Evolutionary conservation across 352 stramenopile species (phyloP).

Genomic region (Pythium monospermum): DNA sequence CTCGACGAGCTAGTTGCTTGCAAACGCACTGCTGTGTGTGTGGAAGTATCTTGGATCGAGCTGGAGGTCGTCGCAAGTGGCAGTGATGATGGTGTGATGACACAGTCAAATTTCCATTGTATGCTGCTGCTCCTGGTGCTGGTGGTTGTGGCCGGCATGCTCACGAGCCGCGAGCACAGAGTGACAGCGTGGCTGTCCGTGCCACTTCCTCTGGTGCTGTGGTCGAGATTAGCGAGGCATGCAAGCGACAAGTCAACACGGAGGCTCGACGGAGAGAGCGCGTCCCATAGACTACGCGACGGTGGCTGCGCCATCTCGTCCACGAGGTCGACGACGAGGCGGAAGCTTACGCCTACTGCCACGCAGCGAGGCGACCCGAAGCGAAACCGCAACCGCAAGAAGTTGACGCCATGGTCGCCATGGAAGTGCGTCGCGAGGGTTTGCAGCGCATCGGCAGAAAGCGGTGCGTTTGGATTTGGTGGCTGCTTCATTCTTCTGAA

Average conservation of each 20-base stretch:
- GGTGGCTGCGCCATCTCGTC: constrained; percentile 50
- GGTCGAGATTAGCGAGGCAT: too few species aligned
- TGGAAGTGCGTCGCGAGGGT: constrained; percentile 3
- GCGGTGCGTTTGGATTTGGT: background rate
- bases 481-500: too few species aligned
- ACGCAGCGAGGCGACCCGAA: constrained; percentile 32
- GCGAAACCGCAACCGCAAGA: constrained; percentile 45
- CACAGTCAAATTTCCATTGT: constrained; percentile 12
- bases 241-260: background rate
- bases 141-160: too few species aligned
- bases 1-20: background rate
- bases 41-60: too few species aligned
- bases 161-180: too few species aligned
- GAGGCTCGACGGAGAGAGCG: background rate
- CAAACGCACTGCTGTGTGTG: background rate
- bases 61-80: too few species aligned
- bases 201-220: background rate
- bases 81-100: background rate
- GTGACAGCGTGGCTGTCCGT: background rate
- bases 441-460: background rate
- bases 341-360: constrained; percentile 23
- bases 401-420: background rate
- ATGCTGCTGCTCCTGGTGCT: too few species aligned
- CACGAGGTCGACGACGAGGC: constrained; percentile 38
- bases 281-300: background rate